Evolutionary conservation across 805 yeast genomes (phyloP), one percentile per base, ranked within the genome.

Genomic region (Maudiozyma bulderi): DNA sequence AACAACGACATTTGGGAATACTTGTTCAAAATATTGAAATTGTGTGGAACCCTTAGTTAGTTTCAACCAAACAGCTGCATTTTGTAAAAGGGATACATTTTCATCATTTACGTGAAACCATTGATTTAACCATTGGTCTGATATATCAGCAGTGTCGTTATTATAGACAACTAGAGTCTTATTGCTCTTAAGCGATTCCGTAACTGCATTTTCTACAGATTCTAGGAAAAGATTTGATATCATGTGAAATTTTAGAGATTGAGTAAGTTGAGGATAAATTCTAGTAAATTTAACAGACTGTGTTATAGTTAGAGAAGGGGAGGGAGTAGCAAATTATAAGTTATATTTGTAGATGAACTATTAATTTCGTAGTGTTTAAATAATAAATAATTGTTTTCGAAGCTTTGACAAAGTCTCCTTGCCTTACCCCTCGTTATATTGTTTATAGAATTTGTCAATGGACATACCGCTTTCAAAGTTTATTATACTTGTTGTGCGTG

Each of bases 1-100:
- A 3, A 73, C 70, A 0, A 56, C 57, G 7, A 73, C 67, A 14
- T 70, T 65, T 2, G 80, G 80, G 53, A 80, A 81, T n/a, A 82
- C 66, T 52, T 79, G 81, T 35, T 72, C 67, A 56, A 84, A 81
- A 54, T 68, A 67, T 1, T 52, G 57, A 51, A 70, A 80, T 51
- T 79, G 78, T 0, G 58, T 56, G 1, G 80, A 64, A 3, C 66
- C 73, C 43, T 69, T 65, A 1, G 58, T 37, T 26, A 81, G 58
- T 50, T 67, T 62, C 31, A 81, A 58, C 39, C 73, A 67, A 2
- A 80, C 66, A 5, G 68, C 61, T 7, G 53, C 44, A 2, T 40
- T 54, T 30, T 37, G 14, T 10, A 45, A 32, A 7, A 11, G 29
- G 40, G 56, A 58, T 6, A 54, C 48, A 35, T 52, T 52, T 43